Percentiles rank a stretch among this genome's conserved stretches.
Conservation (phyloP, 805 yeast species). For the Candida insectorum region DNA sequence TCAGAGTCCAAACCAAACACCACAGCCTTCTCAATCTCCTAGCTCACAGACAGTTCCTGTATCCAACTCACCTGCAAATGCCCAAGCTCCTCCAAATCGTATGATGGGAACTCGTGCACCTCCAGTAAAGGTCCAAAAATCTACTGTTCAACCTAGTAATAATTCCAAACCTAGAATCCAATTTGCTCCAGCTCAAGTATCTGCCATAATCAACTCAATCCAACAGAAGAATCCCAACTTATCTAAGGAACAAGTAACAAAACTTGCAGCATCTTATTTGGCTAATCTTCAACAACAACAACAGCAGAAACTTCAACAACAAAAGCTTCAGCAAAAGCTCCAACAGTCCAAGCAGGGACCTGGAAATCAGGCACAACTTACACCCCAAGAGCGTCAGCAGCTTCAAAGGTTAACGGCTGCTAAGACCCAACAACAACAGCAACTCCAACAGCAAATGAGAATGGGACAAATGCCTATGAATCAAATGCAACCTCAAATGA, state of each 20-base stretch:
- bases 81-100: slow-evolving; percentile 3
- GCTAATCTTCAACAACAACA: slow-evolving; percentile 57
- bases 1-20: slow-evolving; percentile 5
- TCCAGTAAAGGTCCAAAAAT: slow-evolving; percentile 7
- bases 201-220: slow-evolving; percentile 61
- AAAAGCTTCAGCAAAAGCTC: slow-evolving; percentile 17
- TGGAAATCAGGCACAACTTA: slow-evolving; percentile 25
- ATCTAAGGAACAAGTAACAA: slow-evolving; percentile 61
- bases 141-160: slow-evolving; percentile 16
- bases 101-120: slow-evolving; percentile 16
- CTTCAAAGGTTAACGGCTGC: slow-evolving; percentile 38
- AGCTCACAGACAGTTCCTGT: slow-evolving; percentile 2
- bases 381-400: slow-evolving; percentile 42
- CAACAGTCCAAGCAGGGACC: no score
- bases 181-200: slow-evolving; percentile 60
- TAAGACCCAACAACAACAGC: slow-evolving; percentile 27
- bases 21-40: slow-evolving; percentile 1
- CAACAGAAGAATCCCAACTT: slow-evolving; percentile 63
- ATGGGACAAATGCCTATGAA: slow-evolving; percentile 1
- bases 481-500: slow-evolving; percentile 4
- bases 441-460: slow-evolving; percentile 16
- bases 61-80: slow-evolving; percentile 2
- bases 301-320: slow-evolving; percentile 30
- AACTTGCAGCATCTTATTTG: slow-evolving; percentile 61
- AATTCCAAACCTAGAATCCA: slow-evolving; percentile 31